phyloP scores from a whole-genome alignment of 345 rosid genomes.

The Ailanthus altissimus region DNA sequence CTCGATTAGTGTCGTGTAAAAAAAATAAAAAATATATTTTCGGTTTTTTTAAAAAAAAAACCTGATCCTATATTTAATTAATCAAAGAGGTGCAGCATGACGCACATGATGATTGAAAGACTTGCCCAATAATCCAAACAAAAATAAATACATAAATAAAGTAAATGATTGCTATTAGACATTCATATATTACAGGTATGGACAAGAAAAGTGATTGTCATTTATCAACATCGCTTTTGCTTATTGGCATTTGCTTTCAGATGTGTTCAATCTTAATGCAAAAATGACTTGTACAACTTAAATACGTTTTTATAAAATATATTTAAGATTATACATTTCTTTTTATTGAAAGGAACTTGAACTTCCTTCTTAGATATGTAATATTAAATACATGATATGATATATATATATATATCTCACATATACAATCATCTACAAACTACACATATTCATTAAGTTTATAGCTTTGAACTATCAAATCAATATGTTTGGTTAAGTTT shows the following conservation, averaged over 20 bases:
- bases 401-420: too few species aligned
- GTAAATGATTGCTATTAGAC: background rate
- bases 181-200: background rate
- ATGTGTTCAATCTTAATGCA: background rate
- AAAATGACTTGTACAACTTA: background rate
- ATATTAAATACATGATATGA: too few species aligned
- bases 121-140: background rate
- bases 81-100: slow-evolving; percentile 11
- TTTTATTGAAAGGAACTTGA: too few species aligned
- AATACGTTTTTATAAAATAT: background rate
- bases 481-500: too few species aligned
- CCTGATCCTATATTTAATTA: background rate
- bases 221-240: background rate
- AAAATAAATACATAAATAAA: background rate
- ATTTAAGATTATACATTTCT: background rate
- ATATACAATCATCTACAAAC: too few species aligned
- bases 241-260: background rate
- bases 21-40: too few species aligned
- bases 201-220: background rate
- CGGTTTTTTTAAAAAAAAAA: too few species aligned
- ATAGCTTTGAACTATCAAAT: too few species aligned
- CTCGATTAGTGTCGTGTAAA: too few species aligned
- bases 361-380: too few species aligned
- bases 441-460: too few species aligned
- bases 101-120: slow-evolving; percentile 13